These are phyloP conservation scores for Fusarium vanettenii DNA, from an alignment of 2,329 filamentous ascomycete species.

Conservation along the genomic window DNA sequence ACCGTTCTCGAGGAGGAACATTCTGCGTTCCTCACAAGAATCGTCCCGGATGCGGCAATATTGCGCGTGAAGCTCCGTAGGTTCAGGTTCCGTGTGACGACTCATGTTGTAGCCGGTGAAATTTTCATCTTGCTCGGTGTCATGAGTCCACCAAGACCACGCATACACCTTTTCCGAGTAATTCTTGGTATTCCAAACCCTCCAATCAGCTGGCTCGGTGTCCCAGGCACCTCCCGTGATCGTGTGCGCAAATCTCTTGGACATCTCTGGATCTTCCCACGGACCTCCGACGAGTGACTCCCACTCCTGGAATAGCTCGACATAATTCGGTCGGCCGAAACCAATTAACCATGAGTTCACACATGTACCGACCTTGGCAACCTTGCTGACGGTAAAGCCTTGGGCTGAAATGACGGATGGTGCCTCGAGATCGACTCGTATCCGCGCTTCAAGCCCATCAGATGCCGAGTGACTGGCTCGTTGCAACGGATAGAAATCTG, in stretches of 20 bases:
- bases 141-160: background rate
- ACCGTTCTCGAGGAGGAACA: slow-evolving; percentile 11
- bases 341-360: background rate
- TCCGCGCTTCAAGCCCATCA: slow-evolving; percentile 4
- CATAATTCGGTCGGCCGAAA: slow-evolving; percentile 19
- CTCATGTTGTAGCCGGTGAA: slow-evolving; percentile 14
- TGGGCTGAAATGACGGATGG: slow-evolving; percentile 11
- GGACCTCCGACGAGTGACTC: slow-evolving; percentile 12
- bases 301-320: slow-evolving; percentile 13
- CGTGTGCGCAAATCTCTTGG: slow-evolving; percentile 1
- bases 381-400: slow-evolving; percentile 4
- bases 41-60: slow-evolving; percentile 15
- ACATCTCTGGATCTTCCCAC: slow-evolving; percentile 7
- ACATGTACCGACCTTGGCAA: background rate
- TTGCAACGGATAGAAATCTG: slow-evolving; percentile 15
- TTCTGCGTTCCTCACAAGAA: slow-evolving; percentile 15
- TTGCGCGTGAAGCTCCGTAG: background rate
- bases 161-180: slow-evolving; percentile 15
- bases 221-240: slow-evolving; percentile 15
- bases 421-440: background rate
- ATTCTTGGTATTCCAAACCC: slow-evolving; percentile 13
- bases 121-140: background rate
- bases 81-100: background rate
- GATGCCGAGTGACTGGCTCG: slow-evolving; percentile 4
- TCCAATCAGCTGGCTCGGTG: slow-evolving; percentile 9